Conservation (phyloP, 306 rosid species). For the Cucurbita ficifolia region DNA sequence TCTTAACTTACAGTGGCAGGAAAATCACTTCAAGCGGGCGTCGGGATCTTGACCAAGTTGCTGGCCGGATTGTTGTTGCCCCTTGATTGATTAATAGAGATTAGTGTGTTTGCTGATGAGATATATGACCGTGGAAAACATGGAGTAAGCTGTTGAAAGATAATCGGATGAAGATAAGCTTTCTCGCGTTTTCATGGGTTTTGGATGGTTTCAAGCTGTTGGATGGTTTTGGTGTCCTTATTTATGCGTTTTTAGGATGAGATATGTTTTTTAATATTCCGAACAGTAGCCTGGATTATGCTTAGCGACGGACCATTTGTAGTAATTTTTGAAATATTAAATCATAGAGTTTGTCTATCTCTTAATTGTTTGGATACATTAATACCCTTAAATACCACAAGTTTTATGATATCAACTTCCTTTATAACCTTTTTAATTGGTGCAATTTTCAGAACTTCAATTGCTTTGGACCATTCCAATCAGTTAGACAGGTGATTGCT, state of each 20-base stretch:
- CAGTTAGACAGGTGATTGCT: too few species aligned
- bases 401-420: too few species aligned
- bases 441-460: too few species aligned
- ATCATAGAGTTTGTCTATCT: neutral
- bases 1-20: constrained; percentile 28
- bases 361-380: too few species aligned
- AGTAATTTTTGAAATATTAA: neutral
- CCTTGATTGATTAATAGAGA: constrained; percentile 15
- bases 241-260: neutral
- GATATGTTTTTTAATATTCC: neutral
- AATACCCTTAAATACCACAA: too few species aligned
- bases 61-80: constrained; percentile 41
- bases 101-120: neutral
- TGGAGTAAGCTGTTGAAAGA: neutral
- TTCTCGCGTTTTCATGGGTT: neutral
- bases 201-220: neutral
- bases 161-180: neutral
- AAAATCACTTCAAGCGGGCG: constrained; percentile 38
- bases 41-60: constrained; percentile 55
- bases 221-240: neutral
- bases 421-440: too few species aligned
- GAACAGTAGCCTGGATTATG: neutral
- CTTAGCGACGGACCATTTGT: neutral
- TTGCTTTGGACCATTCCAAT: too few species aligned
- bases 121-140: neutral